Conservation (phyloP, 345 rosid genomes). For the Bruguiera gymnorhiza region DNA sequence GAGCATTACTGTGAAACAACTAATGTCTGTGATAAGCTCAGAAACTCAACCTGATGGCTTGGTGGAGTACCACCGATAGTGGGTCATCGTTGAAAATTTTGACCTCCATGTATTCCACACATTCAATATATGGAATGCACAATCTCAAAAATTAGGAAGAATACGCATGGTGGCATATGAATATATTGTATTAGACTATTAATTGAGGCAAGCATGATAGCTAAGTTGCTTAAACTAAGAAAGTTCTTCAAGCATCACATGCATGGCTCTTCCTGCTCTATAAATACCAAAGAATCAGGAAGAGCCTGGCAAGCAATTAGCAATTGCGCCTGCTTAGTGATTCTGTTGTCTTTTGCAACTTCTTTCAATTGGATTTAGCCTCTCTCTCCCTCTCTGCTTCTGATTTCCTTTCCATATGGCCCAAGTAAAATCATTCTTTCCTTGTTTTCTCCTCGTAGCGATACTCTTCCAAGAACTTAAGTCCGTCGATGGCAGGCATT, state of each 20-base stretch:
- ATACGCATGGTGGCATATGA: no score
- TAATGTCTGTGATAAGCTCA: no score
- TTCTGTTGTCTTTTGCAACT: background rate
- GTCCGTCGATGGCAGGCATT: constrained; percentile 36
- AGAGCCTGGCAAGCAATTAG: background rate
- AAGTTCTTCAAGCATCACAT: background rate
- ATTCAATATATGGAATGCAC: no score
- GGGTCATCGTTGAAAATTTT: no score
- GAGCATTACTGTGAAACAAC: no score
- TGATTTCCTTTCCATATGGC: constrained; percentile 30
- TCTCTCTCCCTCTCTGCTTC: background rate
- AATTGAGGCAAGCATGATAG: background rate
- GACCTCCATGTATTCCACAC: no score
- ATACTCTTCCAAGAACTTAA: constrained; percentile 27
- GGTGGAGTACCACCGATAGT: no score
- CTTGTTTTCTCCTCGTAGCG: constrained; percentile 27
- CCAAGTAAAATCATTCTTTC: constrained; percentile 27
- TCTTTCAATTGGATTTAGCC: no score
- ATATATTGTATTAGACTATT: no score
- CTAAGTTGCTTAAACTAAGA: background rate
- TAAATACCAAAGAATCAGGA: background rate
- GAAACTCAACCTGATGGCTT: no score
- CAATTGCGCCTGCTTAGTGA: background rate
- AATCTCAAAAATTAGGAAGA: no score
- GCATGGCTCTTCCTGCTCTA: background rate